Evolutionary conservation across 108 stramenopile genomes (phyloP).

Genomic region (Skeletonema costatum): DNA sequence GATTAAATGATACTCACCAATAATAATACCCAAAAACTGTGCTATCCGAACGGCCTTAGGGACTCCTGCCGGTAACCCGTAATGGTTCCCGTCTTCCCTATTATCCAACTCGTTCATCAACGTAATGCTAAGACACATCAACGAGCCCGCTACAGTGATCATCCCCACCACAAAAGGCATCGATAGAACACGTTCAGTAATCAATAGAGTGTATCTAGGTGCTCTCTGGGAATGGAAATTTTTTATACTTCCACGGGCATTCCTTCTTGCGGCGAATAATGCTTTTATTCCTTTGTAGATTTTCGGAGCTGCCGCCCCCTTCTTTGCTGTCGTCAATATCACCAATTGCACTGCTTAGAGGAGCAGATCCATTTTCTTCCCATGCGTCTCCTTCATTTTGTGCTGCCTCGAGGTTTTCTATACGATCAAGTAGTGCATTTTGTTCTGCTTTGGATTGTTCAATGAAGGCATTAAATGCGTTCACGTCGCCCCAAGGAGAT

Average conservation of each 20-base stretch:
- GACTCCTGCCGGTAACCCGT: slow-evolving; percentile 1
- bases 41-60: background rate
- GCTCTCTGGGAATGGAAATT: slow-evolving; percentile 17
- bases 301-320: no score
- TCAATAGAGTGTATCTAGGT: slow-evolving; percentile 30
- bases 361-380: no score
- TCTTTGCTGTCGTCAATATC: no score
- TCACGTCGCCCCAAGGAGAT: no score
- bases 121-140: slow-evolving; percentile 10
- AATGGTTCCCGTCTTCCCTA: background rate
- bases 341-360: no score
- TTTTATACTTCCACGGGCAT: background rate
- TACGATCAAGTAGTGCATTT: no score
- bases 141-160: slow-evolving; percentile 7
- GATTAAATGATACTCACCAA: background rate
- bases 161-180: slow-evolving; percentile 18
- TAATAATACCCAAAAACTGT: slow-evolving; percentile 1
- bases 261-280: no score
- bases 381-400: no score
- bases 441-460: no score
- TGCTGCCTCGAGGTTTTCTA: no score
- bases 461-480: no score
- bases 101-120: slow-evolving; percentile 7
- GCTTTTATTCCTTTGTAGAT: no score
- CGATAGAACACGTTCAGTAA: slow-evolving; percentile 23